A percentile compares a stretch with the other conserved stretches of the same genome.
These are phyloP conservation scores for Eimeria praecox DNA, from an alignment of 169 alveolate genomes.

Conservation along the genomic window DNA sequence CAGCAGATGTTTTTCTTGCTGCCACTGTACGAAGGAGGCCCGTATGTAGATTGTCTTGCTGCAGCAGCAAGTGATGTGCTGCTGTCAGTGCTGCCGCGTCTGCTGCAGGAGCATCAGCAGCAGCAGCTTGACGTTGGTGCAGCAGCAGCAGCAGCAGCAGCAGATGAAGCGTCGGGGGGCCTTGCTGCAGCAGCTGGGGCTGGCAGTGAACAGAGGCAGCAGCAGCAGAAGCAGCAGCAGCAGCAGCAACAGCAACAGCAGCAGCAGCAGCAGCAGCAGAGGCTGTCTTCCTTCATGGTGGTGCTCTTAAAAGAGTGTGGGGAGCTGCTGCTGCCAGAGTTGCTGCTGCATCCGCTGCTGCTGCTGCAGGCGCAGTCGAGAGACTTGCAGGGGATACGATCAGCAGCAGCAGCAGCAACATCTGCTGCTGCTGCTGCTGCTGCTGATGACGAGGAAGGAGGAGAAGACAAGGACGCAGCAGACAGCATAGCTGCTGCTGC, in stretches of 20 bases:
- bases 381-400: background rate
- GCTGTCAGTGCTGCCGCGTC: slow-evolving; percentile 39
- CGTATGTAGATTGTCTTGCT: slow-evolving; percentile 50
- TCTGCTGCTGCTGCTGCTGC: background rate
- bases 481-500: background rate
- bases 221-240: slow-evolving; percentile 21
- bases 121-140: slow-evolving; percentile 26
- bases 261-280: slow-evolving; percentile 33
- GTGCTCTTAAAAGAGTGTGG: background rate
- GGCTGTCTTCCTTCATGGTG: background rate
- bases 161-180: background rate
- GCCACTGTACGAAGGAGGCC: slow-evolving; percentile 72
- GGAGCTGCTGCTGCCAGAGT: slow-evolving; percentile 64
- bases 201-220: slow-evolving; percentile 8
- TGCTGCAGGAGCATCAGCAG: slow-evolving; percentile 72
- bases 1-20: slow-evolving; percentile 33
- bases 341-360: slow-evolving; percentile 72
- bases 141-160: slow-evolving; percentile 65
- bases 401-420: slow-evolving; percentile 32
- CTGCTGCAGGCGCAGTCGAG: slow-evolving; percentile 50
- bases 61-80: slow-evolving; percentile 75
- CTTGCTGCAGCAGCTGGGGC: background rate
- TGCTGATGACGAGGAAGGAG: background rate
- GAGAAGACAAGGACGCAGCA: background rate
- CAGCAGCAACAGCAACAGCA: slow-evolving; percentile 27